Base-by-base conservation (phyloP, 2,329 filamentous ascomycete genomes). In the Ustilaginoidea virens region DNA sequence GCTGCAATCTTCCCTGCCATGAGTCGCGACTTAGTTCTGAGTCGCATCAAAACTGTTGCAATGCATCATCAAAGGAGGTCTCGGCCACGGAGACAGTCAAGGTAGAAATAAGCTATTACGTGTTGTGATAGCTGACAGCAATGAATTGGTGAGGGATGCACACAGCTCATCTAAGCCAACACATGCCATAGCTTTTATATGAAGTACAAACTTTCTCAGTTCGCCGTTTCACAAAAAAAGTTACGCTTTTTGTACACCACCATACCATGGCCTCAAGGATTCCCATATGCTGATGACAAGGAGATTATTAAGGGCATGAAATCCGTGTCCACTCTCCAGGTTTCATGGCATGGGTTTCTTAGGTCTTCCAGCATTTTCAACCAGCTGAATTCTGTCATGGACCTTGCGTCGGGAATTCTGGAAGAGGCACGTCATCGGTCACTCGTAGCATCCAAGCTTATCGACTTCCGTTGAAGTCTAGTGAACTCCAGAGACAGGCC, bases 41-140 rank as follows among this genome's bases (percentile, higher is more conserved):
- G 61, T 36, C 41, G 57, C 6, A 36, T 58, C 0, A 58, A 61
- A 27, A 52, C n/a, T 39, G 48, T 3, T 35, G 39, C 4, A 36
- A 38, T 5, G 27, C 33, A 4, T 17, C 34, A 5, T 31, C 35
- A 7, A 36, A 37, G 1, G 40, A 41, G 3, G 20, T 33, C 12
- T 39, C 46, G 6, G 45, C 42, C 12, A 32, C 34, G 13, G 35
- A 36, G 3, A 45, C 43, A 13, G 10, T 50, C 1, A 42, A 43
- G 19, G 40, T 37, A 5, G 58, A 61, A 30, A 46, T 55, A 21
- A 56, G 51, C 23, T 43, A 58, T 12, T 45, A 58, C 25, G 36
- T 59, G 4, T 61, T 58, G 58, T 61, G 58, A 57, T 55, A 59
- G 35, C 41, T 61, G 5, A 47, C 47, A 7, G 42, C 50, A 1